Evolutionary conservation across 2,329 filamentous ascomycete species (phyloP).

Genomic region (Pseudocercospora cruenta): DNA sequence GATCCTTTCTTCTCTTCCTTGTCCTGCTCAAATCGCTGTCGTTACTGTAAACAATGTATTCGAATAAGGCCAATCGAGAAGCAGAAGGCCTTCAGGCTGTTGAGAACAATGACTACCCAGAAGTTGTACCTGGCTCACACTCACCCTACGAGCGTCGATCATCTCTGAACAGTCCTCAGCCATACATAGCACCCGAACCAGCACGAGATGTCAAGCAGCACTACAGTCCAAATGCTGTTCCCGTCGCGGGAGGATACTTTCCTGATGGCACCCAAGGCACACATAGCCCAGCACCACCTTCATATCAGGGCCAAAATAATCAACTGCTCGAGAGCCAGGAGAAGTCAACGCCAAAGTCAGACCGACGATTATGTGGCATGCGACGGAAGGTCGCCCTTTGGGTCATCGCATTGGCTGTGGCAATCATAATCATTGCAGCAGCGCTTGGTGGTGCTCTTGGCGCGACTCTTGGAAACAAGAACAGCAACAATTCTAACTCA

Average conservation of each 20-base stretch:
- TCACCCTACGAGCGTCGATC: constrained; percentile 4
- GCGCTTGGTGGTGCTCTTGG: constrained; percentile 24
- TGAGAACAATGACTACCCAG: constrained; percentile 14
- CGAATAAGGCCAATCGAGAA: not conserved
- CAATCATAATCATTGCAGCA: constrained; percentile 15
- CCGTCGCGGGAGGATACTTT: not conserved
- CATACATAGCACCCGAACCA: not conserved
- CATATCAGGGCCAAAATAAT: not conserved
- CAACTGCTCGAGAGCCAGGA: constrained; percentile 4
- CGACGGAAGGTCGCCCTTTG: constrained; percentile 15
- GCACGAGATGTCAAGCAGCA: not conserved
- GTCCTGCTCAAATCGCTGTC: not conserved
- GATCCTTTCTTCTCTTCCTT: not conserved
- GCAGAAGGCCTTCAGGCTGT: constrained; percentile 16
- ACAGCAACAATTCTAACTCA: not conserved
- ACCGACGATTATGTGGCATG: constrained; percentile 21
- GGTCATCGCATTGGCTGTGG: constrained; percentile 10
- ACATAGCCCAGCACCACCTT: constrained; percentile 7
- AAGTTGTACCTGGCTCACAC: constrained; percentile 12
- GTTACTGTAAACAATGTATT: not conserved
- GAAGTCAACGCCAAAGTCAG: not conserved
- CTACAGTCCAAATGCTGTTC: not conserved
- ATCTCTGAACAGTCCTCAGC: constrained; percentile 7
- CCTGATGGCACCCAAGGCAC: not conserved
- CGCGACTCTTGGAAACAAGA: constrained; percentile 8